phyloP scores from a whole-genome alignment of 2,329 filamentous ascomycete genomes.

The Ophiostoma sp. region DNA sequence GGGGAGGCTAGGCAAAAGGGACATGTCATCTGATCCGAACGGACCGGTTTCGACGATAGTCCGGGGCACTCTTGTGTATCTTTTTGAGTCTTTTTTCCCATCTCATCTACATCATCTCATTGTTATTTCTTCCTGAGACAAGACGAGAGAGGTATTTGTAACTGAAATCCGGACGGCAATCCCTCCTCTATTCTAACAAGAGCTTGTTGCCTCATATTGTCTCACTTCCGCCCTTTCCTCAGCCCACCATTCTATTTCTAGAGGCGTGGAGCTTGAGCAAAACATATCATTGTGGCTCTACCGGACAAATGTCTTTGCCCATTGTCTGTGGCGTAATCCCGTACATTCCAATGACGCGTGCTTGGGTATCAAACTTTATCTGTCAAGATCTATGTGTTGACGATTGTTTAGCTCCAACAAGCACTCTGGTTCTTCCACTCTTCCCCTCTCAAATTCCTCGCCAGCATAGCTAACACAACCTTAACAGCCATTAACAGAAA shows the following conservation, averaged over 20 bases:
- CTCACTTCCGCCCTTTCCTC: background rate
- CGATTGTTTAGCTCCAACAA: background rate
- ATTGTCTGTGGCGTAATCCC: background rate
- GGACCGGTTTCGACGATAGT: background rate
- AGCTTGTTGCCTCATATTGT: background rate
- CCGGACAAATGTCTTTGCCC: background rate
- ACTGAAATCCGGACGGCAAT: background rate
- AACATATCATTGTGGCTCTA: background rate
- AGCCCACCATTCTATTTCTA: background rate
- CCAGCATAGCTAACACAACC: background rate
- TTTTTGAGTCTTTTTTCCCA: background rate
- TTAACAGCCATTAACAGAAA: background rate
- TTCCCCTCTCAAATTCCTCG: background rate
- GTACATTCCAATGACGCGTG: conserved; percentile 6
- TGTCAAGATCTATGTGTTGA: background rate
- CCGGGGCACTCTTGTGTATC: too few species aligned
- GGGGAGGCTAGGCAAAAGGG: background rate
- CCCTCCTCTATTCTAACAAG: background rate
- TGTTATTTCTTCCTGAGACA: background rate
- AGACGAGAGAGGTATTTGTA: background rate
- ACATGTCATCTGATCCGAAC: background rate
- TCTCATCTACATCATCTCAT: background rate
- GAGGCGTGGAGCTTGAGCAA: background rate
- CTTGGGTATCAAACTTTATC: background rate
- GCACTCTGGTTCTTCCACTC: background rate